Conservation (phyloP, 2,329 filamentous ascomycete species). For the Pseudopithomyces chartarum region DNA sequence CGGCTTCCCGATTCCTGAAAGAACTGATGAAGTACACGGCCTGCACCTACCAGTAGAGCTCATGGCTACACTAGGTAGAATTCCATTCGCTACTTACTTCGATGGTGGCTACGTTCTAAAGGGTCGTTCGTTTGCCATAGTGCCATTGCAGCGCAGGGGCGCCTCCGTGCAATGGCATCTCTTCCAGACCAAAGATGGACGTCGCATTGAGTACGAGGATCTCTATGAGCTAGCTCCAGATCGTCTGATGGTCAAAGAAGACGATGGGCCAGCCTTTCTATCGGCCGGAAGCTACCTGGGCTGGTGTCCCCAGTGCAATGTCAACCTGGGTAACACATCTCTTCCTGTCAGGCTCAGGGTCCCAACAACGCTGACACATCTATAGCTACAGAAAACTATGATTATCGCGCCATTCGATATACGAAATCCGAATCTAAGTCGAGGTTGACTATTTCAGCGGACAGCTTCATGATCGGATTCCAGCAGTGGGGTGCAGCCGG, state of each 20-base stretch:
- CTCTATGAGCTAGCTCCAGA: not conserved
- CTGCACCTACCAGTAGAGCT: conserved; percentile 1
- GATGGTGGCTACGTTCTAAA: conserved; percentile 4
- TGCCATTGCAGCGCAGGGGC: not conserved
- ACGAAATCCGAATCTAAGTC: not conserved
- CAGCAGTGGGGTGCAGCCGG: conserved; percentile 4
- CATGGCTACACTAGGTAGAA: not conserved
- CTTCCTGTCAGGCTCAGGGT: not conserved
- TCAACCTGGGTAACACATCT: not conserved
- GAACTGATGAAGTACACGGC: not conserved
- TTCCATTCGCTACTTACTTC: conserved; percentile 3
- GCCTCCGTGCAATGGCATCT: conserved; percentile 8
- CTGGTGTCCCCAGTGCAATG: conserved; percentile 3
- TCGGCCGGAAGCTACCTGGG: not conserved
- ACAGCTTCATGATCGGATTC: conserved; percentile 2
- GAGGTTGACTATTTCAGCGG: not conserved
- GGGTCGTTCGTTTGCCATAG: not conserved
- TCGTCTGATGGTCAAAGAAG: not conserved
- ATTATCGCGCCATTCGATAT: not conserved
- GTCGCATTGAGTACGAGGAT: conserved; percentile 1
- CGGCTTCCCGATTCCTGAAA: conserved; percentile 1
- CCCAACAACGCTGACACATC: not conserved
- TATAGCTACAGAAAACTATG: not conserved
- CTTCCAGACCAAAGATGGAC: not conserved
- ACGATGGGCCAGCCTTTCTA: not conserved